Conservation (phyloP, 371 early-diverging fungal species). For the Zopfochytrium polystomum region DNA sequence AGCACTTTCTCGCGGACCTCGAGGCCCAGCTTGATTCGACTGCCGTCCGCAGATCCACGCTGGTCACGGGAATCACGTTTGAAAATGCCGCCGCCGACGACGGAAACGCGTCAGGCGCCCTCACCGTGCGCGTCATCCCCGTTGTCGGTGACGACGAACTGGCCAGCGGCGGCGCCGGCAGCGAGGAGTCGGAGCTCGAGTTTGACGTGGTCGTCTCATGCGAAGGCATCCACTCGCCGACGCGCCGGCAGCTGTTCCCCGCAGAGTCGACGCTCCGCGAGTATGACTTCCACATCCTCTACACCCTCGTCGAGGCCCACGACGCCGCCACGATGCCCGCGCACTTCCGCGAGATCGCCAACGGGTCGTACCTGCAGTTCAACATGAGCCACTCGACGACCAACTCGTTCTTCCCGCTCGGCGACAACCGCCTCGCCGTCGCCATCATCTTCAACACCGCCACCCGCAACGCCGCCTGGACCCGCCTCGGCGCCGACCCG, state of each 20-base stretch:
- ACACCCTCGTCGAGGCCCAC: neutral
- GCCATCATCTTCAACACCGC: slow-evolving; percentile 1
- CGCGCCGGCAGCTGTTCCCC: neutral
- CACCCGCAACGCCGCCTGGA: neutral
- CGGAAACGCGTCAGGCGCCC: neutral
- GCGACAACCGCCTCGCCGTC: neutral
- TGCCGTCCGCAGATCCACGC: neutral
- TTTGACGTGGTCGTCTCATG: neutral
- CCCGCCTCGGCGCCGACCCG: neutral
- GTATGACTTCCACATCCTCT: neutral
- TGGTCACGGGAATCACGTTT: neutral
- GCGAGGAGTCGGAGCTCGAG: neutral
- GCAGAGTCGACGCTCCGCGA: neutral
- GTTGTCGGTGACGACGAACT: neutral
- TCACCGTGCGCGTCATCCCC: neutral
- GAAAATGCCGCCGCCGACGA: neutral
- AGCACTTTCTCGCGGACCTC: neutral
- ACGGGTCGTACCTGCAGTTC: neutral
- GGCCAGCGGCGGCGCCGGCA: neutral
- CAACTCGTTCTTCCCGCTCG: slow-evolving; percentile 1
- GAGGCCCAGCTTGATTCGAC: neutral
- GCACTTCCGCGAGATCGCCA: slow-evolving; percentile 1
- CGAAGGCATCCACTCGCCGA: neutral
- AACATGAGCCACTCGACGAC: neutral
- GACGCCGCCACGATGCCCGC: neutral